Conservation (phyloP, 192 early-diverging fungal species). For the Rhizoclosmatium globosum region DNA sequence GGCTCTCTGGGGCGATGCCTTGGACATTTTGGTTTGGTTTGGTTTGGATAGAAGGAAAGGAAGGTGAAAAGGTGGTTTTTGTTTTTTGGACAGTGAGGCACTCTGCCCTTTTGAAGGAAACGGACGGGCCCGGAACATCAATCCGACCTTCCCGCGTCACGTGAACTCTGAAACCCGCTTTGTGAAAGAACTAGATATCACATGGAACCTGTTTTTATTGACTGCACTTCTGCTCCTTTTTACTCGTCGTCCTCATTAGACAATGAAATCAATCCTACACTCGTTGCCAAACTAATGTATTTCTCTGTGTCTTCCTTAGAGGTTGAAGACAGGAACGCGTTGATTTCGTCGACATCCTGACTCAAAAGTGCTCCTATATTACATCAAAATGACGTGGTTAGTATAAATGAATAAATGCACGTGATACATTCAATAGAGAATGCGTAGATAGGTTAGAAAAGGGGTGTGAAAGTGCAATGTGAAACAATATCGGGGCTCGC, state of each 20-base stretch:
- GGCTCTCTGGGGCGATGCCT: neutral
- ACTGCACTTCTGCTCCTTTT: neutral
- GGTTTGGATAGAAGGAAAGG: too few relatives aligned
- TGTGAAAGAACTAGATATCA: neutral
- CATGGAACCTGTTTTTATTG: neutral
- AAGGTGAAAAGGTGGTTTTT: too few relatives aligned
- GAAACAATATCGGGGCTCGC: slow-evolving; percentile 1
- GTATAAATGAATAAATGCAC: neutral
- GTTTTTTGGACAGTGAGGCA: too few relatives aligned
- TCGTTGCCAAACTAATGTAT: slow-evolving; percentile 75
- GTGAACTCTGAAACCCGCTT: neutral
- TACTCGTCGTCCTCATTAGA: slow-evolving; percentile 43
- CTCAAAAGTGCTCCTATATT: slow-evolving; percentile 70
- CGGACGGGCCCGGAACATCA: neutral
- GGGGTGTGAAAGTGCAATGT: neutral
- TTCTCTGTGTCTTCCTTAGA: slow-evolving; percentile 77
- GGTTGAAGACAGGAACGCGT: slow-evolving; percentile 78
- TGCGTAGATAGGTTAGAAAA: neutral
- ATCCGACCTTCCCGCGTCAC: neutral
- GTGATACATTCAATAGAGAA: neutral
- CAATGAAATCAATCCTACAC: slow-evolving; percentile 72
- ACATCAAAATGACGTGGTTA: slow-evolving; percentile 24
- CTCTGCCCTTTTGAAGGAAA: neutral
- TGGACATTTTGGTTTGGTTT: too few relatives aligned
- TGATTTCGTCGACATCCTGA: slow-evolving; percentile 83